Base-by-base conservation (phyloP, 139 green algal genomes). In the Asterochloris sp. region DNA sequence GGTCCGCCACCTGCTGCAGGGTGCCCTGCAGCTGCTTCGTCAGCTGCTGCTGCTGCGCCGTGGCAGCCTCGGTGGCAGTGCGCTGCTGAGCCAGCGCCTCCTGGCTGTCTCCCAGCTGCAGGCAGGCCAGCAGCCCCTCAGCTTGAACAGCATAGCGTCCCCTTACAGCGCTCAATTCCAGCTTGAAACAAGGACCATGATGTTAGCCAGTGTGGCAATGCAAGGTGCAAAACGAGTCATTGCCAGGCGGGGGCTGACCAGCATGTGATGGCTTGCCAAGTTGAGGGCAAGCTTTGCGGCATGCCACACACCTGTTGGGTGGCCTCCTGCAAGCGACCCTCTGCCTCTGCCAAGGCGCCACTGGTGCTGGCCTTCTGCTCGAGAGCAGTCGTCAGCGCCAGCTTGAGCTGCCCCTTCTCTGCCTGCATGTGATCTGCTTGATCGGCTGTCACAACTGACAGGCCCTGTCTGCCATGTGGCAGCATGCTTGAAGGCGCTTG, bases 381-480 rank as follows among this genome's bases (percentile, higher is more conserved):
- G 62, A 88, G 66, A 71, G 81, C n/a, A 1, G 75, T 61, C 76
- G 92, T 84, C 74, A 90, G 69, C 47, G 85, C 80, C 11, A 82
- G 74, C n/a, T 88, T 84, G 69, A 90, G 81, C 38, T 84, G n/a
- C n/a, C n/a, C n/a, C 81, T 78, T 80, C 62, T 71, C 73, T 29
- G 54, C 73, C 76, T 86, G 82, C 73, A 47, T 6, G 38, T 54
- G 38, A 54, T 54, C 38, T 54, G 38, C 38, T 54, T 54, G 38
- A 6, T 54, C 4, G 38, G 38, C 38, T 54, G 38, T 54, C 38
- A 10, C 6, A 2, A 54, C 38, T 10, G 38, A 54, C 4, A 54
- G 38, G 38, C 6, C 38, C 38, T 54, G 38, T 6, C 38, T 54
- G 38, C 38, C 38, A 54, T 54, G 38, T 10, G 38, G 38, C 38